These are phyloP conservation scores for Zoysia japonica DNA, from an alignment of 176 grass and related monocot species.

Conservation along the genomic window DNA sequence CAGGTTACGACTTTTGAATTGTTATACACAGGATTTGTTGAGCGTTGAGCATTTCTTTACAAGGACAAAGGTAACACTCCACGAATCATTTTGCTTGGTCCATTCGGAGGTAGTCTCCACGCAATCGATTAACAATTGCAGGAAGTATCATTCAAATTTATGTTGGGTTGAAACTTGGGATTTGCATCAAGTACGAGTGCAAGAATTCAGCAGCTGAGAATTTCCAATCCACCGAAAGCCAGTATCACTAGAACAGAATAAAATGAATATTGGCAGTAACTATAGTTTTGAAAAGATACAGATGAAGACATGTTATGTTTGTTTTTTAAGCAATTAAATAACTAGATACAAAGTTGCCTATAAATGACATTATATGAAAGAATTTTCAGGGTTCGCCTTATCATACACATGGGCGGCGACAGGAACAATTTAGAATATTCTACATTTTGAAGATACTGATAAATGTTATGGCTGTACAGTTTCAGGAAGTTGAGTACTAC, in stretches of 20 bases:
- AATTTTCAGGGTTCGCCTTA: slow-evolving; percentile 21
- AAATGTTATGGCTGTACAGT: slow-evolving; percentile 69
- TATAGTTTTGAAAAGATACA: slow-evolving; percentile 17
- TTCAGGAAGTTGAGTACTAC: slow-evolving; percentile 60
- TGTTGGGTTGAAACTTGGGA: not conserved
- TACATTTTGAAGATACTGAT: slow-evolving; percentile 60
- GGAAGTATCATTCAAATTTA: too few species aligned
- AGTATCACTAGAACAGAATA: not conserved
- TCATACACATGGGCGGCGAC: slow-evolving; percentile 38
- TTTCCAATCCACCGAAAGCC: not conserved
- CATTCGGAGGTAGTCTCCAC: too few species aligned
- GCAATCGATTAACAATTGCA: too few species aligned
- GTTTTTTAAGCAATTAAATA: not conserved
- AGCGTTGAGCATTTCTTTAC: too few species aligned
- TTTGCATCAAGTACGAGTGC: not conserved
- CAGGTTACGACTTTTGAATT: too few species aligned
- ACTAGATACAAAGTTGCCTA: slow-evolving; percentile 42
- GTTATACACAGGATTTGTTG: too few species aligned
- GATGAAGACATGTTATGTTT: slow-evolving; percentile 7
- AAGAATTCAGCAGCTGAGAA: not conserved
- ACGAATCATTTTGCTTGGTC: too few species aligned
- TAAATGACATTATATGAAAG: slow-evolving; percentile 27
- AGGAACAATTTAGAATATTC: slow-evolving; percentile 47
- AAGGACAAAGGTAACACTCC: too few species aligned
- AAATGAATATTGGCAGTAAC: not conserved